Conservation (phyloP, 805 yeast species). For the Saturnispora mendoncae region DNA sequence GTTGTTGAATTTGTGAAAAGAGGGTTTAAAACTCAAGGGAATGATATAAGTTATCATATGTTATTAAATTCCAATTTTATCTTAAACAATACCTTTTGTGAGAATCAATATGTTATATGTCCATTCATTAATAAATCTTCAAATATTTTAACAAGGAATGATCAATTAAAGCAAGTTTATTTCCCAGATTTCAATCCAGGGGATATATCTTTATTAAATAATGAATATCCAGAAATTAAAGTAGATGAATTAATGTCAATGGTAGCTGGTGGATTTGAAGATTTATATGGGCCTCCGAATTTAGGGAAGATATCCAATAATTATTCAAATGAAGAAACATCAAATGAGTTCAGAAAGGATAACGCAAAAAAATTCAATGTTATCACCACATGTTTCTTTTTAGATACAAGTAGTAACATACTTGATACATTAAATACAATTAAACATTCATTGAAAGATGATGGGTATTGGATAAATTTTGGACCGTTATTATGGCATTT, state of each 20-base stretch:
- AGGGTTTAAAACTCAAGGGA: constrained; percentile 60
- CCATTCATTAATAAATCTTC: constrained; percentile 50
- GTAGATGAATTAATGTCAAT: constrained; percentile 54
- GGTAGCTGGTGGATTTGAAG: constrained; percentile 65
- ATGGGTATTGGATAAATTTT: constrained; percentile 54
- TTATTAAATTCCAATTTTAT: constrained; percentile 45
- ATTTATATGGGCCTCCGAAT: constrained; percentile 49
- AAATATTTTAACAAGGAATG: constrained; percentile 35
- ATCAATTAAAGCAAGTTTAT: constrained; percentile 41
- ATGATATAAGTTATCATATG: constrained; percentile 61
- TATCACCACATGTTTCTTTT: constrained; percentile 47
- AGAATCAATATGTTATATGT: constrained; percentile 34
- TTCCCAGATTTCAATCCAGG: constrained; percentile 47
- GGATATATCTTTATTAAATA: constrained; percentile 28
- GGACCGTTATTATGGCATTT: constrained; percentile 71
- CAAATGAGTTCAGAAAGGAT: constrained; percentile 33
- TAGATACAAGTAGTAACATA: constrained; percentile 56
- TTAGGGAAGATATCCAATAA: constrained; percentile 27
- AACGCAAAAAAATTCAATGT: constrained; percentile 36
- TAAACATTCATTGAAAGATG: constrained; percentile 33
- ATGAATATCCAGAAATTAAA: constrained; percentile 32
- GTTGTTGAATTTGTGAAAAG: constrained; percentile 44
- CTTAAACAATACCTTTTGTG: constrained; percentile 37
- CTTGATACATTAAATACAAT: constrained; percentile 48
- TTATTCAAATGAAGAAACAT: constrained; percentile 31